A percentile compares a stretch with the other conserved stretches of the same genome.
Evolutionary conservation across 805 yeast species (phyloP).

Genomic region (Candida ponderosae): DNA sequence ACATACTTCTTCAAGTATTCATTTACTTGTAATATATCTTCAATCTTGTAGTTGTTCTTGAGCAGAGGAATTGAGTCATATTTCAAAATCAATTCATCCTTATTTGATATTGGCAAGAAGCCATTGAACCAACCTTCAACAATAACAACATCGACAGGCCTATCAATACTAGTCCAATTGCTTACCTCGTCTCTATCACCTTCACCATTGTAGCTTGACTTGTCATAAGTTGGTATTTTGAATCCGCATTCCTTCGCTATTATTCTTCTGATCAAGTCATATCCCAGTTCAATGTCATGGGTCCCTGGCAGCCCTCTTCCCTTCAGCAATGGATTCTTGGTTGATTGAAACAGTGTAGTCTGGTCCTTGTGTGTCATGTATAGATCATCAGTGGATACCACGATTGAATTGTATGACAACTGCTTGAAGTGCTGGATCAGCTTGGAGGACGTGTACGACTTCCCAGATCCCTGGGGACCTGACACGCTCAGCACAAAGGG

Average conservation of each 20-base stretch:
- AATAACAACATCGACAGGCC: conserved; percentile 54
- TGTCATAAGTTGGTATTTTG: conserved; percentile 67
- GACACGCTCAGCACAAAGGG: conserved; percentile 51
- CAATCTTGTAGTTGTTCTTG: conserved; percentile 18
- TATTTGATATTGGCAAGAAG: conserved; percentile 36
- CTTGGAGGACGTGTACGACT: conserved; percentile 45
- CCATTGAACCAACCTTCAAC: conserved; percentile 97
- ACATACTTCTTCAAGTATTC: conserved; percentile 40
- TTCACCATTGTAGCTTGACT: conserved; percentile 57
- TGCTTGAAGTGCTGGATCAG: conserved; percentile 26
- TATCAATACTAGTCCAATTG: conserved; percentile 29
- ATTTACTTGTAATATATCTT: conserved; percentile 38
- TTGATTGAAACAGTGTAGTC: conserved; percentile 23
- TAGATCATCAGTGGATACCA: conserved; percentile 79
- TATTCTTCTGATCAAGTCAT: conserved; percentile 26
- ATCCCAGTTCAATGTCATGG: conserved; percentile 50
- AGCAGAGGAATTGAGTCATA: conserved; percentile 15
- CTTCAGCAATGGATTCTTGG: conserved; percentile 45
- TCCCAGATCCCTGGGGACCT: conserved; percentile 81
- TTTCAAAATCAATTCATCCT: conserved; percentile 11
- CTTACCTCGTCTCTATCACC: conserved; percentile 60
- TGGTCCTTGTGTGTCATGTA: conserved; percentile 68
- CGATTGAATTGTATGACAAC: conserved; percentile 27
- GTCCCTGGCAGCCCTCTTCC: conserved; percentile 95
- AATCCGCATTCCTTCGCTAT: conserved; percentile 20